Evolutionary conservation across 177 flowering plant species (phyloP), one percentile per base, ranked within the genome.

Genomic region (Vitis hybrid): DNA sequence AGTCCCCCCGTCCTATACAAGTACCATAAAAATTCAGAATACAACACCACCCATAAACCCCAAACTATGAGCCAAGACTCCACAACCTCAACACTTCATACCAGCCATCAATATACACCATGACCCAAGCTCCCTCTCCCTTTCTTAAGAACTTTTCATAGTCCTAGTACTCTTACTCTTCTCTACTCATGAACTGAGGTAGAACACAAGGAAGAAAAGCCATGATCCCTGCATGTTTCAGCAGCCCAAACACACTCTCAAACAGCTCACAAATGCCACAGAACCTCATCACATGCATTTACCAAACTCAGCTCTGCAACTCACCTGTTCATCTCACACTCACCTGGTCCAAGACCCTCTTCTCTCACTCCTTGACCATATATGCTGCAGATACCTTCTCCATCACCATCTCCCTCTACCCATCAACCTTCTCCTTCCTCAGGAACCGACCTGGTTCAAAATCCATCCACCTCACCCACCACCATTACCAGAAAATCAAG

Each of bases 281-380:
- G 40, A 86, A 69, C 71, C 77, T 90, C 7, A 75, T 87, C 3
- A 87, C 92, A 18, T 82, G 83, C 73, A 80, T 76, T 5, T 88
- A 88, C 82, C 91, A 87, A 78, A 79, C 87, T 21, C 81, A 78
- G 27, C 64, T 86, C 54, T 79, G 78, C 78, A 77, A 77, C 68
- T 70, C 79, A 9, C 90, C 90, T 5, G 64, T 81, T 4, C 75
- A 73, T 61, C 80, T 90, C 55, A 88, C 90, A 2, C 85, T 88
- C 64, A 87, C 88, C n/a, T 90, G 94, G 94, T 87, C 90, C 49
- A 87, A 80, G 64, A 79, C 84, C 54, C 81, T 70, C 19, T 76
- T 72, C 73, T 79, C 90, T 12, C 92, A 90, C 54, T 75, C 91
- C 64, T 75, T 90, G 30, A 84, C 88, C 35, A 70, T 86, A 58